These are phyloP conservation scores for Fusarium duplospermum DNA, from an alignment of 2,329 filamentous ascomycete genomes.

Conservation along the genomic window DNA sequence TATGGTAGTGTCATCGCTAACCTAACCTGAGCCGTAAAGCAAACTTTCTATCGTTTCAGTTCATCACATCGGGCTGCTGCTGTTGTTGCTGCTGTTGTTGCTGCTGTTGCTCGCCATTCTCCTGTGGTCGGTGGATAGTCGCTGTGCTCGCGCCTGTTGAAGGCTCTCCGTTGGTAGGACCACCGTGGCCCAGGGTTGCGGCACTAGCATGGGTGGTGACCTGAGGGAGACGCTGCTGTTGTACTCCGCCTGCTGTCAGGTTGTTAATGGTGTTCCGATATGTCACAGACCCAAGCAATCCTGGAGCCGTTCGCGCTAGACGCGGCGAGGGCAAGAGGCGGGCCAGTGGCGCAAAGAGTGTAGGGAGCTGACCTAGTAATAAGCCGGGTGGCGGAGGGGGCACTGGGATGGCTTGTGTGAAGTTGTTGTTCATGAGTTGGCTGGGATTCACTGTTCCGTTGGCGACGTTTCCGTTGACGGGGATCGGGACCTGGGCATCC, in stretches of 20 bases:
- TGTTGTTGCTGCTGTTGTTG: conserved; percentile 8
- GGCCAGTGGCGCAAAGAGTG: conserved; percentile 28
- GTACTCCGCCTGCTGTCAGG: conserved; percentile 39
- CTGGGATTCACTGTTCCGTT: conserved; percentile 14
- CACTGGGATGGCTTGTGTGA: conserved; percentile 42
- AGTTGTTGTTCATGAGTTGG: conserved; percentile 17
- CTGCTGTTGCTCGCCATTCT: conserved; percentile 25
- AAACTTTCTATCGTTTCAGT: conserved; percentile 30
- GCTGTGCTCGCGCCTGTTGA: conserved; percentile 52
- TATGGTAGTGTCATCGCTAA: conserved; percentile 19
- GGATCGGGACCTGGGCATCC: conserved; percentile 47
- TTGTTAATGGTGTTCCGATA: conserved; percentile 47
- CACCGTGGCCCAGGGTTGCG: conserved; percentile 43
- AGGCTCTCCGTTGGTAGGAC: conserved; percentile 39
- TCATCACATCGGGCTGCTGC: conserved; percentile 30
- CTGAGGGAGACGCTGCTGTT: conserved; percentile 7
- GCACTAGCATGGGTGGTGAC: conserved; percentile 43
- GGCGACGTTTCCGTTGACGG: conserved; percentile 25
- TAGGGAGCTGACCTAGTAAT: conserved; percentile 39
- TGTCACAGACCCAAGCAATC: conserved; percentile 33
- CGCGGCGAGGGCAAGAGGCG: conserved; percentile 33
- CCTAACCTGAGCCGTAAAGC: conserved; percentile 23
- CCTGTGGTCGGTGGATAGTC: conserved; percentile 47
- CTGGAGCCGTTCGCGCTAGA: conserved; percentile 28
- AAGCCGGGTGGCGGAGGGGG: conserved; percentile 44